Conservation (phyloP, 148 eudicot species). For the Hydrangea macrophylla region DNA sequence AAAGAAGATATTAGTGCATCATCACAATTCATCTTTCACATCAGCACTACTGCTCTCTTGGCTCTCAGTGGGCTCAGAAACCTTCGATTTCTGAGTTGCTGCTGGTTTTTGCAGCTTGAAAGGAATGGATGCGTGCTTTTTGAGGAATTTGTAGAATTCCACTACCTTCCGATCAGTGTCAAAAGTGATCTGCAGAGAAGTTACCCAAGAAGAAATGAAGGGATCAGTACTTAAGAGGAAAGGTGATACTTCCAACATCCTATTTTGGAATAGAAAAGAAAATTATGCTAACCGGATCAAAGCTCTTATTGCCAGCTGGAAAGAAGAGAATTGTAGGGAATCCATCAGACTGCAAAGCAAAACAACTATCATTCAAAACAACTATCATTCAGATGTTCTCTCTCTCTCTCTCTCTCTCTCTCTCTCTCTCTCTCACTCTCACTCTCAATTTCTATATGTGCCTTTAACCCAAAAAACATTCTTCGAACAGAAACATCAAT, state of each 20-base stretch:
- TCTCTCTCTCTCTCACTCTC: no score
- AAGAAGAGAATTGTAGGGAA: slow-evolving; percentile 71
- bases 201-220: neutral
- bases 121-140: slow-evolving; percentile 66
- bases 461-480: no score
- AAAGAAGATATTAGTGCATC: neutral
- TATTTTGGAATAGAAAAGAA: neutral
- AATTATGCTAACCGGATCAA: slow-evolving; percentile 66
- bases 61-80: slow-evolving; percentile 17
- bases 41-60: slow-evolving; percentile 14
- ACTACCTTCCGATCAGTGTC: slow-evolving; percentile 55
- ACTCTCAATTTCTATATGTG: no score
- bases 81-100: slow-evolving; percentile 22
- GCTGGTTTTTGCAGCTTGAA: slow-evolving; percentile 59
- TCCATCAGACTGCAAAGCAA: slow-evolving; percentile 37
- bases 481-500: no score
- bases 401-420: neutral
- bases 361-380: neutral
- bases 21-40: slow-evolving; percentile 37
- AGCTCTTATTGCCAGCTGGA: slow-evolving; percentile 88
- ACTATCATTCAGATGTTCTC: neutral
- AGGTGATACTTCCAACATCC: neutral
- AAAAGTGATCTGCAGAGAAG: slow-evolving; percentile 47
- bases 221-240: neutral
- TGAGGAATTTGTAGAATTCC: slow-evolving; percentile 75